Conservation (phyloP, 2,329 filamentous ascomycete species). For the Zelopaecilomyces penicillatus region DNA sequence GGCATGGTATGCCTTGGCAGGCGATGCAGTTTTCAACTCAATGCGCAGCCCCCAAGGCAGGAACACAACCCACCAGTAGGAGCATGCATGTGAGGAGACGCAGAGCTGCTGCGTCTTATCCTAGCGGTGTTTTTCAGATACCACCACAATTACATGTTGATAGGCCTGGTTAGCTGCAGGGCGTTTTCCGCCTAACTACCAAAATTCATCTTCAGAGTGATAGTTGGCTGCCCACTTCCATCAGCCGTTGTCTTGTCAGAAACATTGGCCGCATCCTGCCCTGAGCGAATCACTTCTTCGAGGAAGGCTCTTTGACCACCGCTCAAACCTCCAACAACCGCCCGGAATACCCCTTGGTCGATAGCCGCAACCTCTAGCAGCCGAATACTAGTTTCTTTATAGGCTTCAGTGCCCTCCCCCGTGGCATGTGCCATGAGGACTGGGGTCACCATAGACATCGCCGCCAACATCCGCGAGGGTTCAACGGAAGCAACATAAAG, state of each 20-base stretch:
- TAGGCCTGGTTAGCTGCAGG: too few relatives aligned
- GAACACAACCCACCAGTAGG: too few relatives aligned
- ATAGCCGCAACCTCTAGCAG: constrained; percentile 73
- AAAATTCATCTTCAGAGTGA: constrained; percentile 95
- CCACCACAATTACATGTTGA: too few relatives aligned
- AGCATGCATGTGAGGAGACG: too few relatives aligned
- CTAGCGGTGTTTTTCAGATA: too few relatives aligned
- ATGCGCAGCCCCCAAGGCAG: too few relatives aligned
- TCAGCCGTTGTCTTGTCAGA: constrained; percentile 30
- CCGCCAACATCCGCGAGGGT: constrained; percentile 42
- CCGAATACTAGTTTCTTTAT: constrained; percentile 65
- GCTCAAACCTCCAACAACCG: constrained; percentile 63
- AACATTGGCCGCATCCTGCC: constrained; percentile 39
- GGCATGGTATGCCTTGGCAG: too few relatives aligned
- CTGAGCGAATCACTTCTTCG: constrained; percentile 69
- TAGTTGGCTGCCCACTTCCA: constrained; percentile 60
- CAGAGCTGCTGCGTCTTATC: too few relatives aligned
- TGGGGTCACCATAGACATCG: constrained; percentile 70
- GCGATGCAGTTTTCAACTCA: too few relatives aligned
- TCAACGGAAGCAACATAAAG: constrained; percentile 52
- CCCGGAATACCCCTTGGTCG: constrained; percentile 66
- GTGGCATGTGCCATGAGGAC: constrained; percentile 65
- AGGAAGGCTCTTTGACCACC: constrained; percentile 65
- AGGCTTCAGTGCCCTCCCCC: constrained; percentile 50
- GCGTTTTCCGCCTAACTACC: constrained; percentile 29